These are phyloP conservation scores for Bacterosira constricta DNA, from an alignment of 108 stramenopile genomes.

Conservation along the genomic window DNA sequence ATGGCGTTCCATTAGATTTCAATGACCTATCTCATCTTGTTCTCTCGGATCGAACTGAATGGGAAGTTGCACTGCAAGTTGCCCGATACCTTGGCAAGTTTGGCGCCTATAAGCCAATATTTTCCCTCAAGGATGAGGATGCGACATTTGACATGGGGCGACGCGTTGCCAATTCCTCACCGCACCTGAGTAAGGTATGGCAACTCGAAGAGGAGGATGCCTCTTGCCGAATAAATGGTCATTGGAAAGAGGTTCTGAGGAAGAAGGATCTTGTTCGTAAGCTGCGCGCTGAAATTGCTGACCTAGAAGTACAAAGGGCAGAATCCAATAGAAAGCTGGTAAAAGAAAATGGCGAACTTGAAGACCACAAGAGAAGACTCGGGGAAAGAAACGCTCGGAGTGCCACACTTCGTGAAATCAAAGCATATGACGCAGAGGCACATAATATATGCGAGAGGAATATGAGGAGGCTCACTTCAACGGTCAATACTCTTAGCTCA, in stretches of 20 bases:
- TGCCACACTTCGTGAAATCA: background rate
- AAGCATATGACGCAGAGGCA: background rate
- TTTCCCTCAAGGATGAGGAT: slow-evolving; percentile 28
- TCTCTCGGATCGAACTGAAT: slow-evolving; percentile 27
- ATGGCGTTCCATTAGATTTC: slow-evolving; percentile 32
- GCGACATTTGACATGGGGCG: slow-evolving; percentile 24
- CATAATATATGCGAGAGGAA: slow-evolving; percentile 4
- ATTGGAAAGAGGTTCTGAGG: slow-evolving; percentile 36
- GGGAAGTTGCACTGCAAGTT: slow-evolving; percentile 27
- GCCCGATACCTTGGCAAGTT: slow-evolving; percentile 9
- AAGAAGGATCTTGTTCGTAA: slow-evolving; percentile 12
- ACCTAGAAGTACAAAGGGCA: background rate
- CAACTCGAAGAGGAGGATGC: slow-evolving; percentile 23
- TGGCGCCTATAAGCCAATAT: slow-evolving; percentile 13
- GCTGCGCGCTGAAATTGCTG: background rate
- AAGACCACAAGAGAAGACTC: slow-evolving; percentile 18
- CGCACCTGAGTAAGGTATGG: slow-evolving; percentile 16
- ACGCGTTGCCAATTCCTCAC: slow-evolving; percentile 8
- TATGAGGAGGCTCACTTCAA: no score
- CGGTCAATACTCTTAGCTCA: no score
- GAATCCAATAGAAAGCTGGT: slow-evolving; percentile 16
- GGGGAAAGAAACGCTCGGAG: background rate
- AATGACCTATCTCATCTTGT: slow-evolving; percentile 32
- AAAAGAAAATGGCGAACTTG: slow-evolving; percentile 3
- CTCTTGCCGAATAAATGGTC: slow-evolving; percentile 11